These are phyloP conservation scores for Hemisphaericaspora xylofermentans DNA, from an alignment of 1,139 yeast genomes.

Conservation along the genomic window DNA sequence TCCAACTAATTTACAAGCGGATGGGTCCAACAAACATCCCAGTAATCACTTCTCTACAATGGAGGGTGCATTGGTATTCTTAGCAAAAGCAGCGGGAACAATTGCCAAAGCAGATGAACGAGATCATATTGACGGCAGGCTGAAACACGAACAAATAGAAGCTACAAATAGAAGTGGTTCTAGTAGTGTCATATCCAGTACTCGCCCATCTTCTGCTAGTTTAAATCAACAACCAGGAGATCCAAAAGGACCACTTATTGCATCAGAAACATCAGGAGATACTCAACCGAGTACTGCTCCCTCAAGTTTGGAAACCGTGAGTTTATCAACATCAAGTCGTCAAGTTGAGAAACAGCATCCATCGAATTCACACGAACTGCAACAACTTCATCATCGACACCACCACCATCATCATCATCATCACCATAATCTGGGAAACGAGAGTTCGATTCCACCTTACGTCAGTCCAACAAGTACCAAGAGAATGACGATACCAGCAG, in stretches of 20 bases:
- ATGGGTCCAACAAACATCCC: conserved; percentile 6
- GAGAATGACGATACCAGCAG: conserved; percentile 30
- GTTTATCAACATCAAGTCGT: background rate
- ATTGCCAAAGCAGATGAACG: conserved; percentile 63
- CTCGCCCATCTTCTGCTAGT: conserved; percentile 5
- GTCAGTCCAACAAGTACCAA: conserved; percentile 15
- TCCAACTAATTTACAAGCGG: conserved; percentile 1
- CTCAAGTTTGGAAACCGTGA: background rate
- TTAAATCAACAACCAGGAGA: background rate
- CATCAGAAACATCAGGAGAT: background rate
- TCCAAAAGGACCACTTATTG: background rate
- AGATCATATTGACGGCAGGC: conserved; percentile 65
- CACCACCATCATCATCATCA: conserved; percentile 3
- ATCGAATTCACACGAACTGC: background rate
- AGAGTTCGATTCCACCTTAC: conserved; percentile 16
- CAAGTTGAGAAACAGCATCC: background rate
- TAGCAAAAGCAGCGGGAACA: conserved; percentile 75
- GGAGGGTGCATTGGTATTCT: conserved; percentile 67
- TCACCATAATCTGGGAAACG: background rate
- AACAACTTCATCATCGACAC: background rate
- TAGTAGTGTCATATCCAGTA: conserved; percentile 6
- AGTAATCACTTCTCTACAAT: conserved; percentile 41
- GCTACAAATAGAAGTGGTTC: conserved; percentile 11
- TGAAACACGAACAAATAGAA: conserved; percentile 51
- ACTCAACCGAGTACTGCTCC: background rate